phyloP scores from a whole-genome alignment of 164 flowering plant species.

The Kalanchoe fedtschenkoi region DNA sequence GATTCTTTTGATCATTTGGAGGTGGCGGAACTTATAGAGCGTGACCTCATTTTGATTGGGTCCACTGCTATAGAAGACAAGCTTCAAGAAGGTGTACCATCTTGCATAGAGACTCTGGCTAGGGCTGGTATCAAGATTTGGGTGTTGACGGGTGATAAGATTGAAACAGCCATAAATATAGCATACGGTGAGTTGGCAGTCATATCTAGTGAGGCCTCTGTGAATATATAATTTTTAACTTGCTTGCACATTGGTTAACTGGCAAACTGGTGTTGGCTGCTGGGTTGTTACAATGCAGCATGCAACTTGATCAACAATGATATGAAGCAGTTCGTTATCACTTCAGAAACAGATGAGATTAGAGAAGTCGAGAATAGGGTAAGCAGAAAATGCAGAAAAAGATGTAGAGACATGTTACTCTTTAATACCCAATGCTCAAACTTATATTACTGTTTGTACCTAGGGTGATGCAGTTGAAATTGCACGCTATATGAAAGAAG shows the following conservation, averaged over 20 bases:
- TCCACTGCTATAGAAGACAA: slow-evolving; percentile 96
- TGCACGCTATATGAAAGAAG: slow-evolving; percentile 66
- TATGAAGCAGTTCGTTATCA: slow-evolving; percentile 90
- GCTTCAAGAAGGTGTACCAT: slow-evolving; percentile 98
- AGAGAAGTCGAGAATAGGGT: slow-evolving; percentile 83
- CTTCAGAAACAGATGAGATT: slow-evolving; percentile 85
- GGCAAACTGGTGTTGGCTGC: neutral
- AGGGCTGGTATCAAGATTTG: slow-evolving; percentile 96
- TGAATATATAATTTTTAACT: neutral
- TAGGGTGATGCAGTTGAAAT: slow-evolving; percentile 89
- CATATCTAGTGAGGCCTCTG: neutral
- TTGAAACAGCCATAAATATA: slow-evolving; percentile 96
- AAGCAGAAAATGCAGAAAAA: slow-evolving; percentile 12
- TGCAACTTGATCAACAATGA: slow-evolving; percentile 81
- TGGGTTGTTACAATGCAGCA: slow-evolving; percentile 41
- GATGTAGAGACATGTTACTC: neutral
- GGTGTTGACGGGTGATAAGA: slow-evolving; percentile 94
- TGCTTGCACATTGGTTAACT: neutral
- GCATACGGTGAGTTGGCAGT: slow-evolving; percentile 61
- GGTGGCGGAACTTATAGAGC: slow-evolving; percentile 88
- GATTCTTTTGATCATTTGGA: slow-evolving; percentile 16
- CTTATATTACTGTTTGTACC: slow-evolving; percentile 5
- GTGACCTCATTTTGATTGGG: slow-evolving; percentile 77
- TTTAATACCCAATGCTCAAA: neutral
- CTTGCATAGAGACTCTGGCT: slow-evolving; percentile 82